phyloP scores from a whole-genome alignment of 106 monocot species.

The Amphibolis antarctica region DNA sequence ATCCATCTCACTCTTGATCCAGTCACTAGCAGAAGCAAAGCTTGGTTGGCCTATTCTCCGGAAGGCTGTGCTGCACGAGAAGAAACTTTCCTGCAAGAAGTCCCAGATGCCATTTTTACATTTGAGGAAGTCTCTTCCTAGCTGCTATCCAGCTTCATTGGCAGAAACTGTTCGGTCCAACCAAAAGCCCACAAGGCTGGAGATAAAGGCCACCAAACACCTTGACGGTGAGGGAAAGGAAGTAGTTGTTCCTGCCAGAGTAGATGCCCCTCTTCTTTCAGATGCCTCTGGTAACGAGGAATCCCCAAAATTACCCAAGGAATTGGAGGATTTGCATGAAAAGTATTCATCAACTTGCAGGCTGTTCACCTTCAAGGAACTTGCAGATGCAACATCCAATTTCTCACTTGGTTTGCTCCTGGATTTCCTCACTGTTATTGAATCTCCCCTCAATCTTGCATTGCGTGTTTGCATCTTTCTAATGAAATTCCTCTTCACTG shows the following conservation, averaged over 20 bases:
- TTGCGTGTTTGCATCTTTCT: background rate
- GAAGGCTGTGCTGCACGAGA: conserved; percentile 13
- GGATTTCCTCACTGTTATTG: background rate
- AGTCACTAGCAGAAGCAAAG: conserved; percentile 13
- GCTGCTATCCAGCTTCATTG: conserved; percentile 22
- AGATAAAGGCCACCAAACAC: conserved; percentile 4
- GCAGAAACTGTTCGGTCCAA: conserved; percentile 23
- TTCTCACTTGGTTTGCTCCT: conserved; percentile 42
- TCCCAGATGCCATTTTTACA: conserved; percentile 32
- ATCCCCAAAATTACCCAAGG: conserved; percentile 17
- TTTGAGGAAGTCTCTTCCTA: conserved; percentile 50
- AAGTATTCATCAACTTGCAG: conserved; percentile 55
- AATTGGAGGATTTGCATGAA: conserved; percentile 30
- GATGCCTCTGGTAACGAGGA: conserved; percentile 6
- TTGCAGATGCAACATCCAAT: conserved; percentile 43
- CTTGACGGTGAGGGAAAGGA: conserved; percentile 10
- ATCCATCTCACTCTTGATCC: background rate
- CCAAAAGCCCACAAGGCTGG: conserved; percentile 16
- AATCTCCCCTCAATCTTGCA: background rate
- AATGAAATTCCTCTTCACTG: background rate
- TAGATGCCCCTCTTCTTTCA: background rate
- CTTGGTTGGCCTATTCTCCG: conserved; percentile 55
- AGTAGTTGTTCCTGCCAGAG: conserved; percentile 5
- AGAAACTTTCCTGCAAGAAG: conserved; percentile 10
- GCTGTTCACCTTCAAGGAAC: conserved; percentile 51